Evolutionary conservation across 2,329 filamentous ascomycete genomes (phyloP), one percentile per base, ranked within the genome.

Genomic region (Aquanectria penicillioides): DNA sequence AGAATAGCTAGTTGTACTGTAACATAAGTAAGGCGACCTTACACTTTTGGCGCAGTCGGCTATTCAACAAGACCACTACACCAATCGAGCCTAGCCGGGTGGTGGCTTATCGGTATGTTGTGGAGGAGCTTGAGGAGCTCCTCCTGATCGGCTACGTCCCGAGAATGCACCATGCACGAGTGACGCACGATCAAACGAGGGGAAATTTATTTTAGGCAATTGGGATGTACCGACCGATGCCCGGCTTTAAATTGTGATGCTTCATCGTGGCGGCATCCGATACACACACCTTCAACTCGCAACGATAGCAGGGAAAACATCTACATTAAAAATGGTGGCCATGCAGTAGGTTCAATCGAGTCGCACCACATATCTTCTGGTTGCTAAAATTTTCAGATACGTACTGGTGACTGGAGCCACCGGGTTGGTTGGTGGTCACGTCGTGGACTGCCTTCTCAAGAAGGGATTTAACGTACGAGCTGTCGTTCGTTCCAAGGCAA

Each of bases 371-470:
- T 15, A 6, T 17, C 7, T 20, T 3, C 18, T 31, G 6, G 23
- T 18, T 46, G 6, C 49, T 47, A 25, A 25, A 12, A 4, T 5
- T 2, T 5, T 29, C 13, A 59, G 57, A 17, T 23, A 51, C 3
- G 51, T 59, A 4, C 46, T 59, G 11, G 57, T 59, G 10, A 59
- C 57, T 10, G 57, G 57, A 2, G 57, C 51, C 7, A 59, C 57
- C 5, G 57, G 57, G 2, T 25, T 59, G 10, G 57, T 59, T n/a
- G 57, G 57, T 4, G 26, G 44, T 5, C 57, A 59, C 25, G 57
- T 59, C 2, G 51, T 59, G 7, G 15, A 49, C 15, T 26, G 25
- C 11, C 38, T 59, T 1, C 26, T 56, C 7, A n/a, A 22, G 2
- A 49, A 46, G 22, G 57, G 31, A 11, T 40, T 55, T 20, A 43